Percentiles rank a stretch among this genome's conserved stretches.
Evolutionary conservation across 306 rosid species (phyloP).

Genomic region (Cajanus cajan): DNA sequence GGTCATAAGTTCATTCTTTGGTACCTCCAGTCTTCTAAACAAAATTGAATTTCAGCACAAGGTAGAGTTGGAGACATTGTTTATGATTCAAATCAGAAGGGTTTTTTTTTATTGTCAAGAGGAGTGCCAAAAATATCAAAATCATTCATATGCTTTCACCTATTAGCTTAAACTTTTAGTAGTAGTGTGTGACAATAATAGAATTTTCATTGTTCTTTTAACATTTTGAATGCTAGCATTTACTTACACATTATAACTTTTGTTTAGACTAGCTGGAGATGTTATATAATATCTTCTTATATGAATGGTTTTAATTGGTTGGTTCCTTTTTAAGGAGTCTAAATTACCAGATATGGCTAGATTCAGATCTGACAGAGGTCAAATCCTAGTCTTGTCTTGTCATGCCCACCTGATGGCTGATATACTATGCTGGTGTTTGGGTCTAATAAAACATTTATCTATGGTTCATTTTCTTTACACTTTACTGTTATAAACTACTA

Average conservation of each 20-base stretch:
- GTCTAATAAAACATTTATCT: neutral
- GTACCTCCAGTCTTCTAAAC: neutral
- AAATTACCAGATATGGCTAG: constrained; percentile 11
- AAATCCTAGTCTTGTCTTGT: neutral
- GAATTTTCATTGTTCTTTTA: neutral
- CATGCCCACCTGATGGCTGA: constrained; percentile 10
- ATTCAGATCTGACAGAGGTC: neutral
- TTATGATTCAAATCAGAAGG: neutral
- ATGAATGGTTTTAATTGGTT: neutral
- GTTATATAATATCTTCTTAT: neutral
- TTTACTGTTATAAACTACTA: neutral
- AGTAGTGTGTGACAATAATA: neutral
- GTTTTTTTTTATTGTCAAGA: neutral
- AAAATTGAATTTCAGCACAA: neutral
- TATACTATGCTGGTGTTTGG: constrained; percentile 18
- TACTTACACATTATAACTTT: neutral
- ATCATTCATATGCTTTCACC: neutral
- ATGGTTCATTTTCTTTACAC: constrained; percentile 2
- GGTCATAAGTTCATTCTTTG: neutral
- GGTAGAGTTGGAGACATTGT: neutral
- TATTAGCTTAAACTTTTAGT: constrained; percentile 7
- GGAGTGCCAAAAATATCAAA: neutral
- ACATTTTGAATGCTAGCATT: neutral
- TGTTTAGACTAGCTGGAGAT: constrained; percentile 9
- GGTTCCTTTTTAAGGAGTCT: constrained; percentile 9